Evolutionary conservation across 2,329 filamentous ascomycete species (phyloP).

Genomic region (Ceratocystis variospora): DNA sequence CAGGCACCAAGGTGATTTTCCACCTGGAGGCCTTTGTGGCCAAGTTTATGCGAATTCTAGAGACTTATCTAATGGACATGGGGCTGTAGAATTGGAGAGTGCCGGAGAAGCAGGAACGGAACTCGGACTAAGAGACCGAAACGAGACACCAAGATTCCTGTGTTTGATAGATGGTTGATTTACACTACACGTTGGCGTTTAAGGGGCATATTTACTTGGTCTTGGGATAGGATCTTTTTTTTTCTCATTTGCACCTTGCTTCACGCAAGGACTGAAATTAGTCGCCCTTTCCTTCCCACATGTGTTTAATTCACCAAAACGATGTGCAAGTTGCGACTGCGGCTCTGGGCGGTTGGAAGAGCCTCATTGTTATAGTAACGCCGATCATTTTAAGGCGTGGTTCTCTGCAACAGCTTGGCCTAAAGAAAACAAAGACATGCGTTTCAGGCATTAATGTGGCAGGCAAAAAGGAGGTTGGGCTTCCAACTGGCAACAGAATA

Average conservation of each 20-base stretch:
- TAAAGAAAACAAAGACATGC: too few species aligned
- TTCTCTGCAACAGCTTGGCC: too few species aligned
- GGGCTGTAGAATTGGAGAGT: slow-evolving; percentile 36
- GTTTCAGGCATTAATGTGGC: too few species aligned
- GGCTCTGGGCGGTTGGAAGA: too few species aligned
- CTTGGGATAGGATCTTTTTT: neutral
- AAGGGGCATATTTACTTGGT: neutral
- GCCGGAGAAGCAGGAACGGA: neutral
- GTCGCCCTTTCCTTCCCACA: neutral
- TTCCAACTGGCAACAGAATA: too few species aligned
- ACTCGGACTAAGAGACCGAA: neutral
- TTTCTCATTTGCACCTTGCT: neutral
- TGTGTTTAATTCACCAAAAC: too few species aligned
- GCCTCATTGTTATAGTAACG: too few species aligned
- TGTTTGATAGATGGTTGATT: slow-evolving; percentile 4
- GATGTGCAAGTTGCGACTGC: too few species aligned
- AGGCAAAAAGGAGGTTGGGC: too few species aligned
- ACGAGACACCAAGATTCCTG: neutral
- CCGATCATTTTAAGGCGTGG: too few species aligned
- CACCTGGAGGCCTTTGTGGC: slow-evolving; percentile 96
- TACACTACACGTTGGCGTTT: slow-evolving; percentile 5
- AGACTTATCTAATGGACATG: slow-evolving; percentile 85
- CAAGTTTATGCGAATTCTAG: slow-evolving; percentile 92
- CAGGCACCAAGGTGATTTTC: slow-evolving; percentile 91
- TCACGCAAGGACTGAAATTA: neutral